phyloP scores from a whole-genome alignment of 345 rosid species.

The Aquilaria sinensis region DNA sequence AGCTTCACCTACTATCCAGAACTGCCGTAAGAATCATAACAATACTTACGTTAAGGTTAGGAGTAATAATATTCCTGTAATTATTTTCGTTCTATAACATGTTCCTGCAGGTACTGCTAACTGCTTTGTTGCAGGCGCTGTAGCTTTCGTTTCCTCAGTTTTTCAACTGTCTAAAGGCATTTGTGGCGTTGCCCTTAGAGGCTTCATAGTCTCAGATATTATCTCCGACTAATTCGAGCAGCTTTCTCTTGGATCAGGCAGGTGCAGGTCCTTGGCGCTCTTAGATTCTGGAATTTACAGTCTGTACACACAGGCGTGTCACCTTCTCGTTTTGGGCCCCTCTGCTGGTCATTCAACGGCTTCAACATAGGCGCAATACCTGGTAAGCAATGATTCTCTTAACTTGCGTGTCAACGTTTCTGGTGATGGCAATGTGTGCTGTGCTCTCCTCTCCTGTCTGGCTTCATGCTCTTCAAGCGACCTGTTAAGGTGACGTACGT shows the following conservation, averaged over 20 bases:
- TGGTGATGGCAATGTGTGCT: slow-evolving; percentile 32
- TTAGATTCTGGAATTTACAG: not conserved
- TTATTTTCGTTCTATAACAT: no score
- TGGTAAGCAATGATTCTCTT: slow-evolving; percentile 37
- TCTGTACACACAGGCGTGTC: slow-evolving; percentile 41
- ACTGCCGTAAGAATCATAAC: slow-evolving; percentile 38
- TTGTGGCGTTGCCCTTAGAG: slow-evolving; percentile 59
- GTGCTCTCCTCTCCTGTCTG: slow-evolving; percentile 30
- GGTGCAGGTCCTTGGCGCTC: not conserved
- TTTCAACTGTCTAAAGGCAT: slow-evolving; percentile 68
- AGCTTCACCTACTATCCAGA: slow-evolving; percentile 48
- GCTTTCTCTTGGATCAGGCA: slow-evolving; percentile 74
- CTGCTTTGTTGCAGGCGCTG: slow-evolving; percentile 38
- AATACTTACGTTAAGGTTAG: not conserved
- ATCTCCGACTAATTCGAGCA: slow-evolving; percentile 42
- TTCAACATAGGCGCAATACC: slow-evolving; percentile 23
- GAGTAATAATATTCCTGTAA: no score
- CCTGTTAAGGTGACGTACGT: slow-evolving; percentile 19
- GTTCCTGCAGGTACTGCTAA: slow-evolving; percentile 38
- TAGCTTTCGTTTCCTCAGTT: slow-evolving; percentile 48
- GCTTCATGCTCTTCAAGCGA: slow-evolving; percentile 87
- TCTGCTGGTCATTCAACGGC: slow-evolving; percentile 38
- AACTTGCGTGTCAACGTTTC: slow-evolving; percentile 40
- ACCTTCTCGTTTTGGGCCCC: slow-evolving; percentile 63
- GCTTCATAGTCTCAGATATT: slow-evolving; percentile 55